Evolutionary conservation across 495 filamentous ascomycete genomes (phyloP).

Genomic region (Rostrohypoxylon terebratum): DNA sequence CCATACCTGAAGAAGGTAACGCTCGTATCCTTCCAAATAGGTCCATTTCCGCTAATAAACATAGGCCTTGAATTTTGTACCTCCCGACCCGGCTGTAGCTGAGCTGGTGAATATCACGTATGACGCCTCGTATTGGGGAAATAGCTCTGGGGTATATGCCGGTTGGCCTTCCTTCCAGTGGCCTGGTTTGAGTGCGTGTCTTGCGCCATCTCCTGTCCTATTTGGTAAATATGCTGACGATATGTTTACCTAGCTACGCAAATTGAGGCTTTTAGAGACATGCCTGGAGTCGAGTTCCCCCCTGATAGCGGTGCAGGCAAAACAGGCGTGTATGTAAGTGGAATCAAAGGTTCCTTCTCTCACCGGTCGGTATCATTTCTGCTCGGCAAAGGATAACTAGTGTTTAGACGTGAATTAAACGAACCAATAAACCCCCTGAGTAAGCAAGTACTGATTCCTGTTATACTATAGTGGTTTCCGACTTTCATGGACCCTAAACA

Average conservation of each 20-base stretch:
- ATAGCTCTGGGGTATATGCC: constrained; percentile 54
- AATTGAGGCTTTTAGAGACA: constrained; percentile 54
- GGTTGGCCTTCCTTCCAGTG: constrained; percentile 60
- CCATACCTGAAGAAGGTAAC: constrained; percentile 60
- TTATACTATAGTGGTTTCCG: neutral
- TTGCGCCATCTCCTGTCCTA: neutral
- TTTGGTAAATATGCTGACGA: neutral
- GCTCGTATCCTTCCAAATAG: neutral
- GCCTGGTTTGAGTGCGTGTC: constrained; percentile 46
- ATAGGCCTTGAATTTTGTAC: constrained; percentile 55
- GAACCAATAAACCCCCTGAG: neutral
- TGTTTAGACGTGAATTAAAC: neutral
- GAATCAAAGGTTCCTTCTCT: neutral
- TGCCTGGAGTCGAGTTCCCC: constrained; percentile 56
- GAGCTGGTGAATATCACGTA: constrained; percentile 57
- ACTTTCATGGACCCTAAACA: constrained; percentile 51
- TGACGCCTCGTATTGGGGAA: constrained; percentile 57
- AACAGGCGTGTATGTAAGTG: constrained; percentile 51
- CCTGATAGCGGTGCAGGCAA: constrained; percentile 56
- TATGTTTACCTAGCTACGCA: constrained; percentile 37
- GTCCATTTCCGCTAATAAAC: neutral
- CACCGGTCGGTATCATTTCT: neutral
- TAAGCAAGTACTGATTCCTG: neutral
- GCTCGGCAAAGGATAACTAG: neutral
- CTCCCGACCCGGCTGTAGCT: constrained; percentile 50